Conservation (phyloP, 2,329 filamentous ascomycete species). For the Tricladium varicosporioides region DNA sequence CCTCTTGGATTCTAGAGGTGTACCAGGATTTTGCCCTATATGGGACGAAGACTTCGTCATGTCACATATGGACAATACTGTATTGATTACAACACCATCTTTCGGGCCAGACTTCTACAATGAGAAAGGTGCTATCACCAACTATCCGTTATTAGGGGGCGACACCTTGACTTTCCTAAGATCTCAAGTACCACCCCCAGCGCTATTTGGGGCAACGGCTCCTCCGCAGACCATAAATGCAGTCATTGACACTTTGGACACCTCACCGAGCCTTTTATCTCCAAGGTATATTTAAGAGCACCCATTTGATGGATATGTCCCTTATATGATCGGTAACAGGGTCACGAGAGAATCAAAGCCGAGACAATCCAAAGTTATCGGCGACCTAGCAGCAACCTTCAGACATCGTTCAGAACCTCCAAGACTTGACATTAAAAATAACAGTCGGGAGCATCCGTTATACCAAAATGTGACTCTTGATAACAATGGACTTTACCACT, state of each 20-base stretch:
- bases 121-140: background rate
- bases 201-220: background rate
- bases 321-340: constrained; percentile 31
- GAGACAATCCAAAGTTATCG: constrained; percentile 30
- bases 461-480: constrained; percentile 66
- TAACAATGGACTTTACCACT: constrained; percentile 85
- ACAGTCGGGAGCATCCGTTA: constrained; percentile 62
- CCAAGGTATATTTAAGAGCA: constrained; percentile 32
- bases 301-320: constrained; percentile 27
- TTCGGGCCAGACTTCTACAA: background rate
- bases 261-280: constrained; percentile 29
- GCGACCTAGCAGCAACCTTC: constrained; percentile 25
- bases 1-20: background rate
- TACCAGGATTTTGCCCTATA: background rate
- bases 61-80: background rate
- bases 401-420: constrained; percentile 25
- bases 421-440: constrained; percentile 34
- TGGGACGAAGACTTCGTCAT: background rate
- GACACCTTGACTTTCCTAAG: background rate
- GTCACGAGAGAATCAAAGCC: constrained; percentile 29
- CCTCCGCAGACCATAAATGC: background rate
- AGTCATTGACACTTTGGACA: constrained; percentile 26
- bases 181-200: background rate
- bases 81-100: background rate
- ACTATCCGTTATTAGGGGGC: background rate